These are phyloP conservation scores for Stephania japonica DNA, from an alignment of 164 flowering plant genomes.

Conservation along the genomic window DNA sequence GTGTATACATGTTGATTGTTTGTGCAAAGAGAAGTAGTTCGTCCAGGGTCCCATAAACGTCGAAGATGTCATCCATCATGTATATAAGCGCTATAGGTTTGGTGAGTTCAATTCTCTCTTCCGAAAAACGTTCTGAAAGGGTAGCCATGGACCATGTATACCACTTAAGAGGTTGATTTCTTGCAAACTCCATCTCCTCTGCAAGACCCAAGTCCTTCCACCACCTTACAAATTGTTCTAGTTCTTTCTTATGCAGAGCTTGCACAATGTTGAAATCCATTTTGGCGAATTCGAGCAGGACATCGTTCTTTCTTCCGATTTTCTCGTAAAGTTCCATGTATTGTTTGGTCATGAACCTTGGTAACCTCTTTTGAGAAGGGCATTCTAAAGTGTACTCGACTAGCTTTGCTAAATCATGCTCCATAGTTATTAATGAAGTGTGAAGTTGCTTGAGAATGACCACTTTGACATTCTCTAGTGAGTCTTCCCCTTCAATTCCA, in stretches of 20 bases:
- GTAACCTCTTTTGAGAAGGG: constrained; percentile 40
- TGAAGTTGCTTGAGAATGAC: constrained; percentile 29
- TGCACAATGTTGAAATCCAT: constrained; percentile 32
- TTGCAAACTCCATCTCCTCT: constrained; percentile 25
- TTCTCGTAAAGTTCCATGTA: constrained; percentile 9
- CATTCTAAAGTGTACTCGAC: constrained; percentile 22
- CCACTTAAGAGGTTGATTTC: constrained; percentile 34
- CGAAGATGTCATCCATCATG: constrained; percentile 60
- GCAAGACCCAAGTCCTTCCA: constrained; percentile 47
- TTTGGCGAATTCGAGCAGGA: constrained; percentile 28
- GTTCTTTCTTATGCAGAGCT: constrained; percentile 33
- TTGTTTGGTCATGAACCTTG: constrained; percentile 28
- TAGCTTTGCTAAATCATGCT: constrained; percentile 14
- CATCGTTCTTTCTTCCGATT: constrained; percentile 3
- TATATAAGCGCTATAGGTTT: constrained; percentile 44
- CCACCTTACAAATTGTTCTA: constrained; percentile 45
- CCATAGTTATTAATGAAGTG: constrained; percentile 4
- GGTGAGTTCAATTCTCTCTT: constrained; percentile 37
- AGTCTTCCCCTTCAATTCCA: constrained; percentile 36
- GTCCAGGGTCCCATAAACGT: constrained; percentile 44
- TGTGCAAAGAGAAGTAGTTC: constrained; percentile 46
- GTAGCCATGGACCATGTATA: constrained; percentile 35
- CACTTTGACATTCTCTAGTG: constrained; percentile 37
- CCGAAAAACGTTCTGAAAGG: constrained; percentile 29
- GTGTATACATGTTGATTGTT: constrained; percentile 37